phyloP scores from a whole-genome alignment of 345 rosid species.

The Salix purpurea region DNA sequence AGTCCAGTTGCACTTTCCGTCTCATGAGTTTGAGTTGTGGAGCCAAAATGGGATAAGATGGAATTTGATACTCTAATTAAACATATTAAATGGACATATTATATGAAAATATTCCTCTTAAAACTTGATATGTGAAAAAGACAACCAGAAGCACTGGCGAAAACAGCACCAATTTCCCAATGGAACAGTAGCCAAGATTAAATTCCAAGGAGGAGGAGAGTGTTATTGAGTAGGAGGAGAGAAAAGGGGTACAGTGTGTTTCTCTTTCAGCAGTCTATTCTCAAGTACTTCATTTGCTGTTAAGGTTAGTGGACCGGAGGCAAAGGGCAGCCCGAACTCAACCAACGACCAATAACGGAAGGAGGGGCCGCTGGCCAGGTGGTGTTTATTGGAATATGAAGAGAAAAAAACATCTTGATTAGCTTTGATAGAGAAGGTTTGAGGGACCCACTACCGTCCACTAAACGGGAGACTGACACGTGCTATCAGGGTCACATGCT shows the following conservation, averaged over 20 bases:
- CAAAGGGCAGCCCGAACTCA: slow-evolving; percentile 19
- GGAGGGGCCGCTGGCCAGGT: slow-evolving; percentile 2
- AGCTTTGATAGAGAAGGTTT: too few species aligned
- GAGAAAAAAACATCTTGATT: too few species aligned
- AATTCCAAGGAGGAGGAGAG: background rate
- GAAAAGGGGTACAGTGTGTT: background rate
- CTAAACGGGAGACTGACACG: slow-evolving; percentile 11
- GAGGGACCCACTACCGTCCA: slow-evolving; percentile 8
- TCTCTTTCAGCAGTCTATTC: background rate
- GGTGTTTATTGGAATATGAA: background rate
- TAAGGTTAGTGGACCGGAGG: slow-evolving; percentile 3
- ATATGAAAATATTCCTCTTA: background rate
- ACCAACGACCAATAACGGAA: slow-evolving; percentile 25
- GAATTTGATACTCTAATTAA: background rate
- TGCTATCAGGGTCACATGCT: slow-evolving; percentile 9
- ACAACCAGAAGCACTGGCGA: background rate
- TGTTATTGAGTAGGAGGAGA: background rate
- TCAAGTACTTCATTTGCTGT: slow-evolving; percentile 14
- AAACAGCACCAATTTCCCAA: background rate
- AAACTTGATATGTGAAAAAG: background rate
- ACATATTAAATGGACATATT: too few species aligned
- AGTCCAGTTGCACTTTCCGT: background rate
- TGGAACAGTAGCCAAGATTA: background rate
- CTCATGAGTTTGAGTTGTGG: background rate
- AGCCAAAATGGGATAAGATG: background rate